A percentile compares a stretch with the other conserved stretches of the same genome.
Evolutionary conservation across 768 basidiomycete species (phyloP).

Genomic region (Mycena olivaceomarginata): DNA sequence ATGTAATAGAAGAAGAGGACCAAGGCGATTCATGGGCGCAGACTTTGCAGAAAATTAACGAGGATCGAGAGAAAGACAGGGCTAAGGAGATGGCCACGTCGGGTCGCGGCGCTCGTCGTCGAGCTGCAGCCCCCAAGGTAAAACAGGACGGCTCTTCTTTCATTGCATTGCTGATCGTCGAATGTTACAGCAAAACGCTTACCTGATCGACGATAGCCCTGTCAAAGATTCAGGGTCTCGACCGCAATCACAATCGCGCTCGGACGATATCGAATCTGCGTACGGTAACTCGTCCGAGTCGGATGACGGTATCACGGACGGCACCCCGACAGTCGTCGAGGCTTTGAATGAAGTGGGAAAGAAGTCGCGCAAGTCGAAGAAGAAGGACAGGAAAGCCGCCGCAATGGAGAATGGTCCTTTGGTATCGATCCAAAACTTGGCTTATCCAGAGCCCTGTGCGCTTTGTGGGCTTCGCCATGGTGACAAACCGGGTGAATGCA

Average conservation of each 20-base stretch:
- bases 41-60: constrained; percentile 73
- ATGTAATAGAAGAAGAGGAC: constrained; percentile 75
- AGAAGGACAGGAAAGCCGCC: constrained; percentile 30
- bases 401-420: constrained; percentile 34
- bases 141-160: neutral
- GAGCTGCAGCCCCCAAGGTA: constrained; percentile 75
- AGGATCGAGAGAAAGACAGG: constrained; percentile 64
- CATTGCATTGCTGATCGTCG: neutral
- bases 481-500: constrained; percentile 67
- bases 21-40: constrained; percentile 90
- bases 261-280: constrained; percentile 35
- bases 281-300: constrained; percentile 40
- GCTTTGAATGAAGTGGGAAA: constrained; percentile 37
- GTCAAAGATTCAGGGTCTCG: constrained; percentile 36
- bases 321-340: constrained; percentile 26
- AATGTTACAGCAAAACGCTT: constrained; percentile 35
- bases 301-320: constrained; percentile 33
- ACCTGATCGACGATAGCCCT: constrained; percentile 40
- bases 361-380: constrained; percentile 37
- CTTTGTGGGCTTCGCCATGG: constrained; percentile 77
- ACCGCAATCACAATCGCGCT: neutral
- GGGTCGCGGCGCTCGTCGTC: constrained; percentile 86
- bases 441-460: constrained; percentile 64
- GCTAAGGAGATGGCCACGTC: constrained; percentile 71
- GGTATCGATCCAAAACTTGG: constrained; percentile 43